Evolutionary conservation across 257 asterid species (phyloP).

Genomic region (Nicotiana sylvestris): DNA sequence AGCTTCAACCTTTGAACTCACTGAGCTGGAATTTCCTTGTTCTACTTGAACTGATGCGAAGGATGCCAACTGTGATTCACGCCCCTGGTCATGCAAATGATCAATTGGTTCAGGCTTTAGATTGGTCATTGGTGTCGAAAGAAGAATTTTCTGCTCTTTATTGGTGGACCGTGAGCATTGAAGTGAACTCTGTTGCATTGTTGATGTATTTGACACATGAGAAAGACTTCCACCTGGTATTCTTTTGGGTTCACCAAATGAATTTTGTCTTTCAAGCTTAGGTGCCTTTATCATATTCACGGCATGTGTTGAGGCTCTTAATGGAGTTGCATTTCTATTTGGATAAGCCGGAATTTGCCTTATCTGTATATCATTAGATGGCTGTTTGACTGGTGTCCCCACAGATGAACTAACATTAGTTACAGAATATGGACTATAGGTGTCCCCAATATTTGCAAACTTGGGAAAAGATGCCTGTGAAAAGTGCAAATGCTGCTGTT

Average conservation of each 20-base stretch:
- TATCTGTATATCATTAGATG: constrained; percentile 52
- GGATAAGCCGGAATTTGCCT: constrained; percentile 57
- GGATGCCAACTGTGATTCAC: constrained; percentile 34
- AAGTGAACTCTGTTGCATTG: constrained; percentile 34
- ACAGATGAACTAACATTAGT: constrained; percentile 30
- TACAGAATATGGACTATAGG: constrained; percentile 49
- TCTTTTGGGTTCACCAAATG: constrained; percentile 46
- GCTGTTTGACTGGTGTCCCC: constrained; percentile 47
- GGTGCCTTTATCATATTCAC: constrained; percentile 43
- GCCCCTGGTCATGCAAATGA: constrained; percentile 54
- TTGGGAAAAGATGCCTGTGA: constrained; percentile 51
- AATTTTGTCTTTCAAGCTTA: constrained; percentile 50
- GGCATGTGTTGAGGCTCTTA: constrained; percentile 43
- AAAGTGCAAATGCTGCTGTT: constrained; percentile 50
- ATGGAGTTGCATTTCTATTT: constrained; percentile 34
- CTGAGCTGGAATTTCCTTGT: constrained; percentile 37
- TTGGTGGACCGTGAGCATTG: constrained; percentile 34
- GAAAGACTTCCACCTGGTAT: constrained; percentile 22
- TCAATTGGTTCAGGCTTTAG: constrained; percentile 68
- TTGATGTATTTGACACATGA: constrained; percentile 34
- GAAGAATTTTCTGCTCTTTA: constrained; percentile 38
- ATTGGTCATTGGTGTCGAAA: constrained; percentile 36
- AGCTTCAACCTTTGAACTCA: constrained; percentile 51
- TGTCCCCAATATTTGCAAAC: constrained; percentile 46
- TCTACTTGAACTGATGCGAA: constrained; percentile 42